These are phyloP conservation scores for Kwoniella mangroviensis DNA, from an alignment of 768 basidiomycete species.

Conservation along the genomic window DNA sequence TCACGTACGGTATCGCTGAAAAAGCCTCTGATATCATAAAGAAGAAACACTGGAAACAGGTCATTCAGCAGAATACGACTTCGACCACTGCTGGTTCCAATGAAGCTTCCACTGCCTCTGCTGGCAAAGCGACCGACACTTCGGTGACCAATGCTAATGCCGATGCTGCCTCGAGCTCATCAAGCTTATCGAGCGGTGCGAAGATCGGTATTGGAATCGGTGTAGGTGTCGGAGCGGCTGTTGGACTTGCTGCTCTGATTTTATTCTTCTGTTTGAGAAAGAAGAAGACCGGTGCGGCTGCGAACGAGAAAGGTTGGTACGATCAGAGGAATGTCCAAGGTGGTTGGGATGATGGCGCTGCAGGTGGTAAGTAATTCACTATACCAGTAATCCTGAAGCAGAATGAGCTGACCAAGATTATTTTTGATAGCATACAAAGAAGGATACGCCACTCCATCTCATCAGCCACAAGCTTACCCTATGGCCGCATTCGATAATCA, in stretches of 20 bases:
- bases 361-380: constrained; percentile 10
- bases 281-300: constrained; percentile 30
- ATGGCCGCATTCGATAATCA: constrained; percentile 26
- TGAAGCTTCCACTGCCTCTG: constrained; percentile 25
- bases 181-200: constrained; percentile 29
- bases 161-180: constrained; percentile 1
- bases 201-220: constrained; percentile 49
- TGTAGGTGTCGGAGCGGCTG: constrained; percentile 40
- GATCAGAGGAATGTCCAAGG: constrained; percentile 13
- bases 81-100: constrained; percentile 6
- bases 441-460: constrained; percentile 12
- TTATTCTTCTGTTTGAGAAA: constrained; percentile 41
- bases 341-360: constrained; percentile 17
- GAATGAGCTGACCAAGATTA: background rate
- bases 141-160: constrained; percentile 31
- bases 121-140: constrained; percentile 39
- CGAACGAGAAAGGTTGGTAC: constrained; percentile 37
- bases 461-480: constrained; percentile 29
- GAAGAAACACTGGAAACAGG: constrained; percentile 57
- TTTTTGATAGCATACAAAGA: constrained; percentile 27
- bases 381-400: background rate
- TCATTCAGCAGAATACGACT: constrained; percentile 28
- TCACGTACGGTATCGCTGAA: constrained; percentile 62
- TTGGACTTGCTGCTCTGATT: constrained; percentile 39
- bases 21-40: constrained; percentile 62